These are phyloP conservation scores for Thalassiosira livingstoniorum DNA, from an alignment of 352 stramenopile genomes.

Conservation along the genomic window DNA sequence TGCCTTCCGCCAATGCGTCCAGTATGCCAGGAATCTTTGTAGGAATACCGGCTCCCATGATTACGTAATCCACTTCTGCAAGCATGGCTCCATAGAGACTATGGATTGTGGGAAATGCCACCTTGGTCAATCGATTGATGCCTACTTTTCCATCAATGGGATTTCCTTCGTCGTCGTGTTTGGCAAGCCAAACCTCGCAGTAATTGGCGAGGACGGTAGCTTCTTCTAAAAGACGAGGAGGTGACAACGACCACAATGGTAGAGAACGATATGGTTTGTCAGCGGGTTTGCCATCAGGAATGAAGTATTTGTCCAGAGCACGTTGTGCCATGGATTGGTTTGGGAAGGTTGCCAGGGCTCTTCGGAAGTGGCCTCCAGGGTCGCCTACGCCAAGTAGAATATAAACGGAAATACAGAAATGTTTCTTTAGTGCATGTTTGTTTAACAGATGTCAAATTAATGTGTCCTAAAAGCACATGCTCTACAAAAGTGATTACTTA, in stretches of 20 bases:
- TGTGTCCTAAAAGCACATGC: too few relatives aligned
- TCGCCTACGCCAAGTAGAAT: conserved; percentile 22
- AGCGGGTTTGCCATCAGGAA: conserved; percentile 49
- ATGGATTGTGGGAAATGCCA: conserved; percentile 56
- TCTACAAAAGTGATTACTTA: too few relatives aligned
- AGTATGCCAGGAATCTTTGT: conserved; percentile 60
- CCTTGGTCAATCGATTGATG: conserved; percentile 65
- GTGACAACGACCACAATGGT: conserved; percentile 53
- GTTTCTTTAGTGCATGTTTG: too few relatives aligned
- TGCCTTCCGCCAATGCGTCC: conserved; percentile 53
- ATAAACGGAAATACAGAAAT: neutral
- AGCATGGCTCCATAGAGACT: conserved; percentile 65
- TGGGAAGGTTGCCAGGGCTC: conserved; percentile 57
- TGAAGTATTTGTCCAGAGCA: conserved; percentile 57
- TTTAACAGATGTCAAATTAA: too few relatives aligned
- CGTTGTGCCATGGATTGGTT: conserved; percentile 57
- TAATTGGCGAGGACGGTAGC: conserved; percentile 58
- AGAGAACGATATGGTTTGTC: conserved; percentile 53
- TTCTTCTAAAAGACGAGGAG: conserved; percentile 43
- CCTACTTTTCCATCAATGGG: conserved; percentile 36
- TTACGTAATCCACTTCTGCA: conserved; percentile 64
- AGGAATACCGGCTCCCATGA: conserved; percentile 68
- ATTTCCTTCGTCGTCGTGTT: conserved; percentile 63
- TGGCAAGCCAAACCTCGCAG: conserved; percentile 66
- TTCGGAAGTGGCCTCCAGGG: conserved; percentile 49